A percentile compares a stretch with the other conserved stretches of the same genome.
These are phyloP conservation scores for Phragmites australis DNA, from an alignment of 176 grass and related monocot genomes.

Conservation along the genomic window DNA sequence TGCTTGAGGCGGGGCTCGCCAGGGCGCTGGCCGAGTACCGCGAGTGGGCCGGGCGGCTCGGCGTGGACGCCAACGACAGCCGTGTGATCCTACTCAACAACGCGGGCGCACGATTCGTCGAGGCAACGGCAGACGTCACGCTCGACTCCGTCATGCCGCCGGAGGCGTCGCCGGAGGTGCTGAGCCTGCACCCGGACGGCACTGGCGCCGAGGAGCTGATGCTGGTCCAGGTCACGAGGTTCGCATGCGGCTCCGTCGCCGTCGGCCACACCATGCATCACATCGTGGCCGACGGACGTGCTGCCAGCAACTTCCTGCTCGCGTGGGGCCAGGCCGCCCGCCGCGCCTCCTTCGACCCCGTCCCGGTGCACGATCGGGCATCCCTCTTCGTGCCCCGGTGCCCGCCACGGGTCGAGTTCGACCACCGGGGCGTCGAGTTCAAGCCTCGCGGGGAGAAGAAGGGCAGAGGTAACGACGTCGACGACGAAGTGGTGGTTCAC, in stretches of 20 bases:
- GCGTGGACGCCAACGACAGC: background rate
- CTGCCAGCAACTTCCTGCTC: background rate
- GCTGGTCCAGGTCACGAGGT: constrained; percentile 29
- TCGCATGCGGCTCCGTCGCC: background rate
- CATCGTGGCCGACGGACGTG: background rate
- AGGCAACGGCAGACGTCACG: background rate
- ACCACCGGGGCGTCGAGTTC: constrained; percentile 30
- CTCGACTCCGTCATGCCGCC: background rate
- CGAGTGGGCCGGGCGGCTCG: constrained; percentile 26
- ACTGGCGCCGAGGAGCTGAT: constrained; percentile 7
- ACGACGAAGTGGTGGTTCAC: background rate
- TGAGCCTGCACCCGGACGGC: background rate
- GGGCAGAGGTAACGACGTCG: rapidly evolving
- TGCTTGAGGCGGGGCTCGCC: background rate
- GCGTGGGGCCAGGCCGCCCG: constrained; percentile 5
- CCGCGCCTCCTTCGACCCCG: background rate
- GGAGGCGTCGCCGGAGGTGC: background rate
- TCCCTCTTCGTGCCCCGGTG: background rate
- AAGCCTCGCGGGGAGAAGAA: too few species aligned
- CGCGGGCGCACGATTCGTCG: constrained; percentile 1
- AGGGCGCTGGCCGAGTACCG: constrained; percentile 26
- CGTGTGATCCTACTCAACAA: constrained; percentile 31
- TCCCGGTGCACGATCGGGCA: background rate
- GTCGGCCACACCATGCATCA: background rate
- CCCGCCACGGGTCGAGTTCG: background rate